phyloP scores from a whole-genome alignment of 1,284 basidiomycete species.

The Puccinia coronata region DNA sequence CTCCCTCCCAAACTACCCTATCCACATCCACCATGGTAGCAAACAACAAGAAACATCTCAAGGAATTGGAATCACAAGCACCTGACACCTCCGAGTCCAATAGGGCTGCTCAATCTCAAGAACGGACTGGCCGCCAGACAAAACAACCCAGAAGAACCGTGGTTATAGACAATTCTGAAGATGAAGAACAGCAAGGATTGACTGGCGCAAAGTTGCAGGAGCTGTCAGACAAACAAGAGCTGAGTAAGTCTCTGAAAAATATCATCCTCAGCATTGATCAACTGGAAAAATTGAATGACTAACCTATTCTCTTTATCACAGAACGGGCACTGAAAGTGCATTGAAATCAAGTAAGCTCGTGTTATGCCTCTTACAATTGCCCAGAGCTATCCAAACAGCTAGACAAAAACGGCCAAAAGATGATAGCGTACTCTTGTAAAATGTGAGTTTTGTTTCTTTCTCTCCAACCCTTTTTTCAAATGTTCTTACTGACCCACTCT shows the following conservation, averaged over 20 bases:
- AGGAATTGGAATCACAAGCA: background rate
- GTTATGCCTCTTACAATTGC: background rate
- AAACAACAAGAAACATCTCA: constrained; percentile 1
- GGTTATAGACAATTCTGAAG: background rate
- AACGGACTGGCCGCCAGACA: background rate
- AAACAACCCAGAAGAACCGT: background rate
- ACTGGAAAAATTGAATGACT: constrained; percentile 7
- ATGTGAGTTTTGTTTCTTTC: constrained; percentile 11
- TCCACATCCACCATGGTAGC: background rate
- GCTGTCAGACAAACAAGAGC: background rate
- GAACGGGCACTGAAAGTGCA: background rate
- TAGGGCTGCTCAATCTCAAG: constrained; percentile 5
- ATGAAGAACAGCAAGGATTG: background rate
- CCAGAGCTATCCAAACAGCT: constrained; percentile 17
- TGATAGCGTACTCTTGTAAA: constrained; percentile 23
- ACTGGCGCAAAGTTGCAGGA: background rate
- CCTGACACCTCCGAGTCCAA: background rate
- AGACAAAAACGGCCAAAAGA: constrained; percentile 6
- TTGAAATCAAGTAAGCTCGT: background rate
- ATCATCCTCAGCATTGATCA: background rate
- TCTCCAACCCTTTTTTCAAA: background rate
- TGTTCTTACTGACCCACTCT: background rate
- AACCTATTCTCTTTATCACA: background rate
- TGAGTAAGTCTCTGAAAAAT: background rate
- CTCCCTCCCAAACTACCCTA: too few relatives aligned